phyloP scores from a whole-genome alignment of 768 basidiomycete genomes.

The Galerina marginata region DNA sequence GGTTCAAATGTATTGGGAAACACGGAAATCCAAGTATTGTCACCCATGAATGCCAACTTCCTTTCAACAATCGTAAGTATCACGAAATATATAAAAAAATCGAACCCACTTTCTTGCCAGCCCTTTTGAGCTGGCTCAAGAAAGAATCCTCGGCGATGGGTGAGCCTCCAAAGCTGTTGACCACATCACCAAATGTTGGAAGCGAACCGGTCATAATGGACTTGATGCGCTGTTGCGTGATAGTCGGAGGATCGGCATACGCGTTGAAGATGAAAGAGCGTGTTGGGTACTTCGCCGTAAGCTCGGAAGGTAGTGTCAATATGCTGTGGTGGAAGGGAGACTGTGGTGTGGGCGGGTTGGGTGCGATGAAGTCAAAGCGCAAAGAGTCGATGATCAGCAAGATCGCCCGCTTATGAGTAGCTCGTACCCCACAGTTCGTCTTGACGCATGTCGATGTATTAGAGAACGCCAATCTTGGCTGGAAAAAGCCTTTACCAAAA shows the following conservation, averaged over 20 bases:
- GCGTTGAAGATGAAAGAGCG: slow-evolving; percentile 89
- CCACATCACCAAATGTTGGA: slow-evolving; percentile 93
- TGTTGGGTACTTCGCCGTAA: slow-evolving; percentile 65
- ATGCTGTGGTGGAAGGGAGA: slow-evolving; percentile 83
- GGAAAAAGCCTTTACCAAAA: slow-evolving; percentile 91
- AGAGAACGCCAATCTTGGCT: slow-evolving; percentile 73
- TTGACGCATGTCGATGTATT: slow-evolving; percentile 51
- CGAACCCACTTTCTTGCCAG: slow-evolving; percentile 60
- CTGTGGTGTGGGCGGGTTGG: slow-evolving; percentile 62
- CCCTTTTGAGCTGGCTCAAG: slow-evolving; percentile 67
- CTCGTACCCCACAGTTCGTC: slow-evolving; percentile 49
- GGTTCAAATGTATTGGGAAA: slow-evolving; percentile 78
- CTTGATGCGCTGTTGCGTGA: slow-evolving; percentile 94
- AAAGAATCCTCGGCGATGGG: slow-evolving; percentile 89
- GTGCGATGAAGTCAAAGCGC: slow-evolving; percentile 91
- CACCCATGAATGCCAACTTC: slow-evolving; percentile 90
- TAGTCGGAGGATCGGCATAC: slow-evolving; percentile 93
- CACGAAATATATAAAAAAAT: not conserved
- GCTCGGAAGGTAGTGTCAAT: slow-evolving; percentile 75
- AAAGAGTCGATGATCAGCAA: slow-evolving; percentile 91
- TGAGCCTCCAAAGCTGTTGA: slow-evolving; percentile 88
- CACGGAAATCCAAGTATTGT: slow-evolving; percentile 94
- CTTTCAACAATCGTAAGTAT: slow-evolving; percentile 21
- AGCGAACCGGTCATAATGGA: slow-evolving; percentile 93
- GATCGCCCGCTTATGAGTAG: slow-evolving; percentile 81